Conservation (phyloP, 2,329 filamentous ascomycete genomes). For the Dothidotthia symphoricarpi region DNA sequence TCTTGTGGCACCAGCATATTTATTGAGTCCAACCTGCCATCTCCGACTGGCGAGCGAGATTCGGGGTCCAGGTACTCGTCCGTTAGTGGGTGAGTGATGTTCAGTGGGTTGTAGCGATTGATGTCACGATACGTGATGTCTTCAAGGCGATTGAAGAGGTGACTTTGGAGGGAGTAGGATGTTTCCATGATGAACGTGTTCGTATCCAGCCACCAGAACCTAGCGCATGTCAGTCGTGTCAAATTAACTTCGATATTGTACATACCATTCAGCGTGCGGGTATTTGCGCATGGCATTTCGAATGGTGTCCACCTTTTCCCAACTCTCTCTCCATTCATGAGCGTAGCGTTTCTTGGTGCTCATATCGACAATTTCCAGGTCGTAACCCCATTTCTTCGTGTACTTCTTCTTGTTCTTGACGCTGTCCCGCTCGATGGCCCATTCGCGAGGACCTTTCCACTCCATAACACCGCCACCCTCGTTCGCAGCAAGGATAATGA, state of each 20-base stretch:
- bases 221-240: constrained; percentile 46
- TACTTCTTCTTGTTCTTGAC: constrained; percentile 94
- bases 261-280: constrained; percentile 92
- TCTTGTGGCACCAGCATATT: constrained; percentile 90
- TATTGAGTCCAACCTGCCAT: constrained; percentile 74
- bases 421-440: constrained; percentile 96
- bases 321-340: constrained; percentile 98
- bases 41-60: constrained; percentile 70
- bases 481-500: constrained; percentile 91
- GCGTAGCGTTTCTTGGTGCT: constrained; percentile 98
- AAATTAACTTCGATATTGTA: constrained; percentile 7
- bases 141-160: constrained; percentile 80
- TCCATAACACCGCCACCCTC: constrained; percentile 97
- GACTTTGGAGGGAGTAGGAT: constrained; percentile 79
- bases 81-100: constrained; percentile 80
- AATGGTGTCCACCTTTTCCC: constrained; percentile 97
- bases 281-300: constrained; percentile 88
- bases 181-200: constrained; percentile 99
- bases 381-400: constrained; percentile 83
- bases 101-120: constrained; percentile 91
- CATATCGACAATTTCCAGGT: constrained; percentile 96
- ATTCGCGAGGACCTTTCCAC: constrained; percentile 95
- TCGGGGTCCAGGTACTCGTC: constrained; percentile 73
- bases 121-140: constrained; percentile 87
- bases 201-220: constrained; percentile 99